Evolutionary conservation across 2,329 filamentous ascomycete genomes (phyloP).

Genomic region (Acephala macrosclerotiorum): DNA sequence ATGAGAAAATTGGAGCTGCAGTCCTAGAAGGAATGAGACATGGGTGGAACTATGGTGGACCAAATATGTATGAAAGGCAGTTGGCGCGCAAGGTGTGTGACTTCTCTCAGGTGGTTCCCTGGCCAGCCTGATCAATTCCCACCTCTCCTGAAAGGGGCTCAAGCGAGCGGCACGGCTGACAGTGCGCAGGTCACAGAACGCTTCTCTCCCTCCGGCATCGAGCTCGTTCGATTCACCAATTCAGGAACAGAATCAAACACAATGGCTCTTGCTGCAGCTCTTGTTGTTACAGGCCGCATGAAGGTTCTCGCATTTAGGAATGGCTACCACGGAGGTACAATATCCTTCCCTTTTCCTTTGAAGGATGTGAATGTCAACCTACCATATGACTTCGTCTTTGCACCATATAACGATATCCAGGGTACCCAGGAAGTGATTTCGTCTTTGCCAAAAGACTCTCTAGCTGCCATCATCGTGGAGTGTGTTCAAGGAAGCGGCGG

Average conservation of each 20-base stretch:
- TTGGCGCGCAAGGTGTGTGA: slow-evolving; percentile 52
- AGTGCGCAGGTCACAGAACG: slow-evolving; percentile 52
- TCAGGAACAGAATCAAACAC: slow-evolving; percentile 72
- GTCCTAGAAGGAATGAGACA: slow-evolving; percentile 53
- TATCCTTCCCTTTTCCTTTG: slow-evolving; percentile 56
- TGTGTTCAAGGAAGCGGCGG: slow-evolving; percentile 71
- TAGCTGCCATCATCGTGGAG: slow-evolving; percentile 66
- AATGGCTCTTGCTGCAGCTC: slow-evolving; percentile 58
- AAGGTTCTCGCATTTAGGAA: slow-evolving; percentile 37
- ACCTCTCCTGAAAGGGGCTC: not conserved
- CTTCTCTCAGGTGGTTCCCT: not conserved
- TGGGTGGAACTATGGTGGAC: slow-evolving; percentile 61
- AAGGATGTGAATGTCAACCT: slow-evolving; percentile 29
- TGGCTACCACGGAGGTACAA: slow-evolving; percentile 41
- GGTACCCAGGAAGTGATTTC: slow-evolving; percentile 53
- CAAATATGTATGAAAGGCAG: slow-evolving; percentile 57
- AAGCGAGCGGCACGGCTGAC: not conserved
- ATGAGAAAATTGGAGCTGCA: slow-evolving; percentile 59
- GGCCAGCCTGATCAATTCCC: not conserved
- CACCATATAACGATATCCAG: slow-evolving; percentile 65
- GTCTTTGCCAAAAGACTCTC: slow-evolving; percentile 43
- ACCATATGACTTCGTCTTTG: slow-evolving; percentile 52
- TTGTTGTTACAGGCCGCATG: slow-evolving; percentile 30
- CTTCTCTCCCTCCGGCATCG: slow-evolving; percentile 54
- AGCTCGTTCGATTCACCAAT: slow-evolving; percentile 67